phyloP scores from a whole-genome alignment of 441 rosid genomes.

The Corymbia citriodora region DNA sequence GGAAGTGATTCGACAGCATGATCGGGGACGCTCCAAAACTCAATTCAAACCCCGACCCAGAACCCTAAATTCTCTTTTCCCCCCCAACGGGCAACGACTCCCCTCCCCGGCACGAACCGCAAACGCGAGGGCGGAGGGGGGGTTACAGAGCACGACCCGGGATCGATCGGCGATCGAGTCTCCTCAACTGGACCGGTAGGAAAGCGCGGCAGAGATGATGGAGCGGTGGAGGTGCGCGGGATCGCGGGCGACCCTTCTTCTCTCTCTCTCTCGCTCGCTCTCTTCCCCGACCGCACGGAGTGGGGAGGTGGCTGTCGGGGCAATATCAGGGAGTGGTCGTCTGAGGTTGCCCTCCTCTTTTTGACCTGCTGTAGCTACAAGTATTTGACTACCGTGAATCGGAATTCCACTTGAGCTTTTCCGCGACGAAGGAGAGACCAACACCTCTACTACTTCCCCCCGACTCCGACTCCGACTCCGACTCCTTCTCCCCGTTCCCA shows the following conservation, averaged over 20 bases:
- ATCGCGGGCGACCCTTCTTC: not conserved
- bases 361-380: not conserved
- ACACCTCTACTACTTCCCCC: not conserved
- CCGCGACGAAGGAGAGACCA: not conserved
- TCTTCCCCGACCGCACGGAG: not conserved
- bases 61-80: not conserved
- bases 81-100: not conserved
- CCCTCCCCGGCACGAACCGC: not conserved
- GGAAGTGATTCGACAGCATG: constrained; percentile 76
- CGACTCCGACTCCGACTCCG: too few relatives aligned
- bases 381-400: not conserved
- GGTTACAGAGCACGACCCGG: not conserved
- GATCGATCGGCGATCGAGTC: not conserved
- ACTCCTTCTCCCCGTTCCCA: too few relatives aligned
- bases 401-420: not conserved
- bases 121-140: not conserved
- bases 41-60: not conserved
- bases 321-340: not conserved
- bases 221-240: not conserved
- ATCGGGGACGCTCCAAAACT: not conserved
- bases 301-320: not conserved
- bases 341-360: not conserved
- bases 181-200: not conserved
- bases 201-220: not conserved
- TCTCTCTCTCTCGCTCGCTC: not conserved